phyloP scores from a whole-genome alignment of 2,329 filamentous ascomycete species.

The Scopulariopsis brevicaulis region DNA sequence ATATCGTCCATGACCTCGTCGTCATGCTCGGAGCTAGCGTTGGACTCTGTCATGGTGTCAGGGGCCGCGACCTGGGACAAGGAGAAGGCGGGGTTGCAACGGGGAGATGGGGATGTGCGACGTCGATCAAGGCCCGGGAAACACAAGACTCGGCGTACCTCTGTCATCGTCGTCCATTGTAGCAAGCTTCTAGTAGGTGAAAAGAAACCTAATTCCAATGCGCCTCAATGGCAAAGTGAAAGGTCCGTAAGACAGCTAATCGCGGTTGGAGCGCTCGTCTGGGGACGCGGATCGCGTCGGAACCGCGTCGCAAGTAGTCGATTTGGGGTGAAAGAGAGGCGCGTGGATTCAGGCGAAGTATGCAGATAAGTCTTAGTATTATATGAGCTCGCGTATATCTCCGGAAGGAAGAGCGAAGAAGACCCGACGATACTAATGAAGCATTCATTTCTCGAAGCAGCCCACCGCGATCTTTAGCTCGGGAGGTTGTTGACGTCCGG shows the following conservation, averaged over 20 bases:
- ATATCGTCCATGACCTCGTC: constrained; percentile 47
- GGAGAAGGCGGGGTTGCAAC: background rate
- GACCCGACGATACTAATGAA: background rate
- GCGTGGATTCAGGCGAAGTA: background rate
- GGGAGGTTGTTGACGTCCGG: background rate
- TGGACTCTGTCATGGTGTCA: constrained; percentile 6
- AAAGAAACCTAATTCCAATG: background rate
- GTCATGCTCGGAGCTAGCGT: constrained; percentile 22
- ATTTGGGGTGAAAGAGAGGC: background rate
- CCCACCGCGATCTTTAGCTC: background rate
- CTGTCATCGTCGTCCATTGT: constrained; percentile 20
- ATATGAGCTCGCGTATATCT: background rate
- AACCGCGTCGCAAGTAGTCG: background rate
- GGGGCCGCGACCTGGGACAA: background rate
- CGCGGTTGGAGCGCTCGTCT: background rate
- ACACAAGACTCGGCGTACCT: background rate
- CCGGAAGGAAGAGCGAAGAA: background rate
- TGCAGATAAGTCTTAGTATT: background rate
- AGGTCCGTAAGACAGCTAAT: background rate
- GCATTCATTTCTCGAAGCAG: background rate
- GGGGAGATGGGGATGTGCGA: background rate
- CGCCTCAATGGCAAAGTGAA: background rate
- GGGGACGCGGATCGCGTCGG: background rate
- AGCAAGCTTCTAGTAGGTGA: background rate
- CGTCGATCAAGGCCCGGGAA: background rate